A percentile compares a stretch with the other conserved stretches of the same genome.
phyloP scores from a whole-genome alignment of 306 rosid genomes.

The Macrotyloma uniflorum region DNA sequence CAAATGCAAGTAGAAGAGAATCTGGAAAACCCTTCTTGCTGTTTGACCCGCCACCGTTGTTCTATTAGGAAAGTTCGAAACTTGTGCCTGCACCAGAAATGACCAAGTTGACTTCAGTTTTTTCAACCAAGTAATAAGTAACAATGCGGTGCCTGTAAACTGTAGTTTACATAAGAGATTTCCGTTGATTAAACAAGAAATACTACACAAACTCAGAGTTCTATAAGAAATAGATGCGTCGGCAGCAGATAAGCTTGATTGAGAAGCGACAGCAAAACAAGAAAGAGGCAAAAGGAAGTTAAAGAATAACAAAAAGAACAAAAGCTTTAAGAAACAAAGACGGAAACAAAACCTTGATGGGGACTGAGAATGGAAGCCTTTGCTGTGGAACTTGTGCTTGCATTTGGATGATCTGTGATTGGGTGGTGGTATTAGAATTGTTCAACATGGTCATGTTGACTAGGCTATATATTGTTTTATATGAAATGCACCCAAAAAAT shows the following conservation, averaged over 20 bases:
- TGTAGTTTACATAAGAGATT: not conserved
- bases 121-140: slow-evolving; percentile 13
- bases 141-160: not conserved
- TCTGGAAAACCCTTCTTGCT: slow-evolving; percentile 37
- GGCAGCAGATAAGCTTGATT: slow-evolving; percentile 36
- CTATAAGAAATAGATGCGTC: slow-evolving; percentile 17
- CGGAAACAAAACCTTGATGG: slow-evolving; percentile 44
- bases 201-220: slow-evolving; percentile 1
- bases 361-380: slow-evolving; percentile 37
- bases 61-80: slow-evolving; percentile 39
- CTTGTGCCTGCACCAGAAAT: slow-evolving; percentile 47
- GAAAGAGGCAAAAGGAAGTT: slow-evolving; percentile 33
- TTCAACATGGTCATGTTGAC: slow-evolving; percentile 28
- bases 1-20: slow-evolving; percentile 57
- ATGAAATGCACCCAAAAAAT: not conserved
- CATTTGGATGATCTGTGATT: slow-evolving; percentile 24
- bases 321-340: slow-evolving; percentile 22
- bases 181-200: slow-evolving; percentile 10
- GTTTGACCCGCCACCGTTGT: slow-evolving; percentile 40
- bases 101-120: slow-evolving; percentile 15
- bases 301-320: slow-evolving; percentile 36
- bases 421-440: slow-evolving; percentile 10
- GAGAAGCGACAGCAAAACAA: slow-evolving; percentile 18
- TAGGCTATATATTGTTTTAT: slow-evolving; percentile 6
- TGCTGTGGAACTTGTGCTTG: slow-evolving; percentile 38